A percentile compares a stretch with the other conserved stretches of the same genome.
Conservation (phyloP, 768 basidiomycete species). For the Hygrophoropsis aurantiaca region DNA sequence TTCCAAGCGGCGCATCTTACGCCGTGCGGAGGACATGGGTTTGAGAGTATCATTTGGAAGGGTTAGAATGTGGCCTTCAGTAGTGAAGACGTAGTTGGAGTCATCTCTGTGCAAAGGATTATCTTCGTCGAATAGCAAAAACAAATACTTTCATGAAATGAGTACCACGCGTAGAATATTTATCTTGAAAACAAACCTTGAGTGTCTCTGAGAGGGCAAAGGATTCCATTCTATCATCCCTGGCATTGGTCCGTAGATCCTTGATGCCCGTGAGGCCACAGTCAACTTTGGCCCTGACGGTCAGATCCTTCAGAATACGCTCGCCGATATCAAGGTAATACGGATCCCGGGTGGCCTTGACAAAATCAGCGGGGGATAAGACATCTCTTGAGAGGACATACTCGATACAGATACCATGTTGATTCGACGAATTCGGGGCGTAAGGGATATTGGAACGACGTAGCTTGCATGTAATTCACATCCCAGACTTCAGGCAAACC, state of each 20-base stretch:
- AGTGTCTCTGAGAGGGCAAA: constrained; percentile 93
- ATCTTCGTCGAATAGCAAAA: constrained; percentile 86
- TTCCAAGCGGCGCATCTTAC: constrained; percentile 61
- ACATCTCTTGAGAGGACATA: constrained; percentile 31
- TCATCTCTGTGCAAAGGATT: constrained; percentile 73
- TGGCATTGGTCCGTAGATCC: constrained; percentile 74
- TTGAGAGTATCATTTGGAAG: constrained; percentile 57
- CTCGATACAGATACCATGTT: constrained; percentile 93
- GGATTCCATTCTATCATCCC: constrained; percentile 95
- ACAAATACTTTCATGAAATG: constrained; percentile 69
- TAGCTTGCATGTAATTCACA: constrained; percentile 68
- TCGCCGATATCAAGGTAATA: constrained; percentile 93
- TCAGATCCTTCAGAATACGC: constrained; percentile 75
- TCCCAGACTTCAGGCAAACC: constrained; percentile 94
- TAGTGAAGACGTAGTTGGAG: constrained; percentile 89
- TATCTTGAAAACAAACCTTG: constrained; percentile 52
- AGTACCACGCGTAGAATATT: background rate
- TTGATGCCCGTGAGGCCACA: constrained; percentile 86
- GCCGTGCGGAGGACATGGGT: constrained; percentile 56
- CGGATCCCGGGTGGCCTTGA: constrained; percentile 84
- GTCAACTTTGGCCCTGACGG: constrained; percentile 69
- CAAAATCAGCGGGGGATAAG: constrained; percentile 1
- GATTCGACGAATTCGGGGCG: constrained; percentile 94
- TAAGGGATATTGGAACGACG: constrained; percentile 76
- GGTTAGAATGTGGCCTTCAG: constrained; percentile 88